Evolutionary conservation across 768 basidiomycete species (phyloP).

Genomic region (Clitopilus hobsonii): DNA sequence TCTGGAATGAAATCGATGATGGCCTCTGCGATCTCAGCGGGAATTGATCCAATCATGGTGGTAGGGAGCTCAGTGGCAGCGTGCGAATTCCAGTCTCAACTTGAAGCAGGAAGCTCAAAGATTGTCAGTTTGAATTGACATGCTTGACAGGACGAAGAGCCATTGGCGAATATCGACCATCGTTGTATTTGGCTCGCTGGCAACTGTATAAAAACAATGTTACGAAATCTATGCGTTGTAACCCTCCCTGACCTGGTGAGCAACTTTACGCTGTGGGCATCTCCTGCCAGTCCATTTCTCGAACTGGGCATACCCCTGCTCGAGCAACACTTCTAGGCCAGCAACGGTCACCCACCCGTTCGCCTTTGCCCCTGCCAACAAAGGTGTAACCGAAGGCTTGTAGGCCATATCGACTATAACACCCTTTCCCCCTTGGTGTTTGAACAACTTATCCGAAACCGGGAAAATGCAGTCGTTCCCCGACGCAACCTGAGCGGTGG

Average conservation of each 20-base stretch:
- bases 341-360: constrained; percentile 69
- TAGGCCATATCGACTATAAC: constrained; percentile 95
- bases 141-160: too few species aligned
- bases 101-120: too few species aligned
- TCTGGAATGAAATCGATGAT: not conserved
- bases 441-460: constrained; percentile 56
- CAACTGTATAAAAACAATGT: too few species aligned
- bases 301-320: constrained; percentile 87
- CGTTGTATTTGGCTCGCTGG: too few species aligned
- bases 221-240: too few species aligned
- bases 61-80: not conserved
- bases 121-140: too few species aligned
- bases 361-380: constrained; percentile 60
- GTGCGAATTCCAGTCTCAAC: too few species aligned
- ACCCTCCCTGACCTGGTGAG: constrained; percentile 41
- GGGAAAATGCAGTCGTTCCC: constrained; percentile 30
- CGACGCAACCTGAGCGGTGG: constrained; percentile 45
- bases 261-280: constrained; percentile 47
- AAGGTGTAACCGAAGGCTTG: constrained; percentile 79
- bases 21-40: not conserved
- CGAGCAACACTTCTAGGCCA: constrained; percentile 81
- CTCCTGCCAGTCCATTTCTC: constrained; percentile 72
- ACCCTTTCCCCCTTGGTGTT: constrained; percentile 39
- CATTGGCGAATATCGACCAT: too few species aligned
- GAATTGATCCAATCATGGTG: not conserved